A percentile compares a stretch with the other conserved stretches of the same genome.
Evolutionary conservation across 345 rosid species (phyloP).

Genomic region (Camelina sativa): DNA sequence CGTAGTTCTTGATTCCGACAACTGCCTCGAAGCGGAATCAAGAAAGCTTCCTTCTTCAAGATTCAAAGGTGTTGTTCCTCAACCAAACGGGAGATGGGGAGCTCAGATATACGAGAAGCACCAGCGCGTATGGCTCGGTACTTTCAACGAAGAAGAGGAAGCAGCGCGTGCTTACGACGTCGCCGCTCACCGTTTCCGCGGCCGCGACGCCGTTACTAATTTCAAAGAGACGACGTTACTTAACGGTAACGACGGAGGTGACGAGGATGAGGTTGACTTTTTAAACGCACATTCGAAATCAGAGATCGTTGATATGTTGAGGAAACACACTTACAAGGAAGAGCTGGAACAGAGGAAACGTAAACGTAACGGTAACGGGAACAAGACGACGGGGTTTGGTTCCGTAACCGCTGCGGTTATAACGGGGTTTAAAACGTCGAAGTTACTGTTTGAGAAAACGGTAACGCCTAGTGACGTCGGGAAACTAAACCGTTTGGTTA

Average conservation of each 20-base stretch:
- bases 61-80: conserved; percentile 96
- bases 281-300: conserved; percentile 73
- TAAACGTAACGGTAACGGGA: conserved; percentile 12
- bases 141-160: conserved; percentile 77
- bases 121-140: conserved; percentile 94
- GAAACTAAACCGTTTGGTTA: conserved; percentile 87
- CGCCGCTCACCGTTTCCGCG: conserved; percentile 83
- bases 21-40: conserved; percentile 76
- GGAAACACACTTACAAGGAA: conserved; percentile 81
- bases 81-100: conserved; percentile 98
- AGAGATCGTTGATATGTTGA: conserved; percentile 89
- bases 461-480: conserved; percentile 97
- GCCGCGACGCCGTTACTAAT: conserved; percentile 81
- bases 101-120: conserved; percentile 98
- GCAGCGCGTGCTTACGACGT: conserved; percentile 89
- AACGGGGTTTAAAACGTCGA: conserved; percentile 49
- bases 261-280: conserved; percentile 53
- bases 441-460: conserved; percentile 80
- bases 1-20: conserved; percentile 61
- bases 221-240: conserved; percentile 49
- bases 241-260: conserved; percentile 45
- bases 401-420: neutral
- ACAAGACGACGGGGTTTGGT: conserved; percentile 43
- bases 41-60: conserved; percentile 83
- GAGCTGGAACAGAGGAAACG: conserved; percentile 73